Evolutionary conservation across 1,284 basidiomycete species (phyloP), one percentile per base, ranked within the genome.

Genomic region (Veloporphyrellus conicus): DNA sequence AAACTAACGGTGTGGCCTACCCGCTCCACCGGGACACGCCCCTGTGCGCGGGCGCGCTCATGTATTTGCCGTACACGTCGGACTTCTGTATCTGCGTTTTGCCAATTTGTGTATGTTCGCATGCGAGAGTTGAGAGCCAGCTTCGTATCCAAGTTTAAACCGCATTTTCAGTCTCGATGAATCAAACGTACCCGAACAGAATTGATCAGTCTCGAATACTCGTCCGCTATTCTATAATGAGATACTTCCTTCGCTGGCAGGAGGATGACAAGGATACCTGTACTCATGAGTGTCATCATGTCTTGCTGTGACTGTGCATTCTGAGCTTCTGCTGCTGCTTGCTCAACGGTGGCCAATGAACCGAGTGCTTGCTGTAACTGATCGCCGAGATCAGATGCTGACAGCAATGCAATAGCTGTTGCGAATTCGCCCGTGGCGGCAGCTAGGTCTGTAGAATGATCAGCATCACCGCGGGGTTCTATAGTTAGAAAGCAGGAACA

Each of bases 181-280:
- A 41, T 39, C 12, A 44, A 40, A 52, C 62, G 51, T 61, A 92
- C 90, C 57, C 93, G 78, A 43, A 97, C 93, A 49, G 88, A 92
- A 51, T 83, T 86, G 50, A 97, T 93, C 41, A 97, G 75, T 37
- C 95, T 78, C 23, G 93, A 83, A 65, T 98, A 98, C 68, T 97
- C 94, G 62, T 98, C 93, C 37, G 82, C 87, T 76, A 41, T 45
- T 19, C 23, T 28, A 19, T 20, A 11, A 67, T 57, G 50, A 49
- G 42, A 41, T n/a, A 45, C 32, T 16, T 49, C 32, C 23, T 48
- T 49, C 20, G 45, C 34, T 47, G 20, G 35, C 36, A 29, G 23
- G 8, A 40, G 10, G 18, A 44, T 18, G 11, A 51, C 28, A 37
- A n/a, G 50, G 14, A 38, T 52, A 83, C 84, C 83, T 47, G 86